phyloP scores from a whole-genome alignment of 2,329 filamentous ascomycete genomes.

The Neonectria magnoliae region DNA sequence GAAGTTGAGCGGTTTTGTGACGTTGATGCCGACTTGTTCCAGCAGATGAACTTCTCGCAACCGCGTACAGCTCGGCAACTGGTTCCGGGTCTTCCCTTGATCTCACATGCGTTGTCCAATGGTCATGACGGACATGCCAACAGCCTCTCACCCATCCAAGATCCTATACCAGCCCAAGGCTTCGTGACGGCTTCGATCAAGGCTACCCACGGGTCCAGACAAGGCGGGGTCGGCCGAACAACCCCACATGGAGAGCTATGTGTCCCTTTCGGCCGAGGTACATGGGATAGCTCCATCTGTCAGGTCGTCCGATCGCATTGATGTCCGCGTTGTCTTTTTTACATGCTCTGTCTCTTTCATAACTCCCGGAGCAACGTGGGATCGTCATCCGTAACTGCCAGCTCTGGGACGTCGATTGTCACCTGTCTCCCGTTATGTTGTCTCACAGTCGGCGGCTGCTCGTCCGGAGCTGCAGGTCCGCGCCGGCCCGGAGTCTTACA shows the following conservation, averaged over 20 bases:
- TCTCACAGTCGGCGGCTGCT: constrained; percentile 18
- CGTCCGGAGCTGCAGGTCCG: constrained; percentile 25
- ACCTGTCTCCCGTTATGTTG: constrained; percentile 25
- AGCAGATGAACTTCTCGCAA: background rate
- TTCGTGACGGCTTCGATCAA: constrained; percentile 29
- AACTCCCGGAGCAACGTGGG: background rate
- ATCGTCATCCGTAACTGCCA: background rate
- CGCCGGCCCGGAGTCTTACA: constrained; percentile 4
- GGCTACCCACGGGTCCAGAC: constrained; percentile 29
- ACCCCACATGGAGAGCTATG: constrained; percentile 38
- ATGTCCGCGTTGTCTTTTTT: background rate
- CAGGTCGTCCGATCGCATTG: background rate
- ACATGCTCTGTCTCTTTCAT: background rate
- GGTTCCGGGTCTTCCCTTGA: background rate
- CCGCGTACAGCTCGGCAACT: constrained; percentile 9
- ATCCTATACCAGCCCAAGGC: constrained; percentile 8
- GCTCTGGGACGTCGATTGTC: background rate
- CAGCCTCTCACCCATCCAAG: constrained; percentile 1
- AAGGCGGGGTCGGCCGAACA: constrained; percentile 40
- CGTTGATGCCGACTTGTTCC: constrained; percentile 4
- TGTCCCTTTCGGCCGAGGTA: constrained; percentile 43
- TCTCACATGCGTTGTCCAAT: constrained; percentile 3
- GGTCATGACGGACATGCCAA: constrained; percentile 13
- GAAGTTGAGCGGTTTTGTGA: constrained; percentile 5
- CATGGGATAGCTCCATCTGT: constrained; percentile 6